Percentiles rank a stretch among this genome's conserved stretches.
Evolutionary conservation across 2,329 filamentous ascomycete species (phyloP).

Genomic region (Exutisphaerella laricina): DNA sequence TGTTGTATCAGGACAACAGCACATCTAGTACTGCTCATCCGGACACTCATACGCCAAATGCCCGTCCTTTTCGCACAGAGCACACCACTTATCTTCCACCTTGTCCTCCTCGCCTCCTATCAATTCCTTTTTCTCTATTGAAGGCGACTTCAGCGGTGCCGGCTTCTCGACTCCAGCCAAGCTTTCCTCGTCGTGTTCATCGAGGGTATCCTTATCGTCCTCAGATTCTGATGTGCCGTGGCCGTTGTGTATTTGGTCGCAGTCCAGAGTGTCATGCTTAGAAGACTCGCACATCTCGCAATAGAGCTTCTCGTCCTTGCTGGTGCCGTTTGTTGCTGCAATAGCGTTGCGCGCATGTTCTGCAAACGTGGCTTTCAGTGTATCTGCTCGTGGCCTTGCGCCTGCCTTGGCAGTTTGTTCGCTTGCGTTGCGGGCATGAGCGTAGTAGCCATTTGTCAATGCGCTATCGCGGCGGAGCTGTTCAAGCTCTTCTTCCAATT

Average conservation of each 20-base stretch:
- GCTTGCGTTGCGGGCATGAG: conserved; percentile 31
- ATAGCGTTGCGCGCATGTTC: conserved; percentile 53
- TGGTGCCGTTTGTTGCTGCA: conserved; percentile 36
- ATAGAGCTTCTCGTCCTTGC: conserved; percentile 45
- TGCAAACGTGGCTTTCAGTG: conserved; percentile 55
- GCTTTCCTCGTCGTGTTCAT: conserved; percentile 9
- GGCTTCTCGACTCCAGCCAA: conserved; percentile 12
- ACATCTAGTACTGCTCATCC: conserved; percentile 35
- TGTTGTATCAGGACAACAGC: conserved; percentile 4
- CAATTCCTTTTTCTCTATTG: conserved; percentile 4
- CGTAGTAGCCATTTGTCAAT: conserved; percentile 36
- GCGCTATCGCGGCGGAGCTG: conserved; percentile 39
- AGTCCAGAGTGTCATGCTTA: conserved; percentile 90
- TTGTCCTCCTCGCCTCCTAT: conserved; percentile 20
- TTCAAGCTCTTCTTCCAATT: conserved; percentile 84
- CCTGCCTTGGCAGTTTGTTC: conserved; percentile 26
- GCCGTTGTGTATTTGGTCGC: conserved; percentile 48
- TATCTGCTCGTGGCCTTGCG: conserved; percentile 42
- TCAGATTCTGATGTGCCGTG: conserved; percentile 13
- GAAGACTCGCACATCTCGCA: conserved; percentile 93
- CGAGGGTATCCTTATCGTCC: conserved; percentile 8
- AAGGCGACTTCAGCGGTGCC: conserved; percentile 11
- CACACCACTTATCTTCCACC: conserved; percentile 81
- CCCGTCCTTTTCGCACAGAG: conserved; percentile 89
- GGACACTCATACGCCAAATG: conserved; percentile 65